These are phyloP conservation scores for Hemisphaericaspora xylanilytica DNA, from an alignment of 1,139 yeast genomes.

Conservation along the genomic window DNA sequence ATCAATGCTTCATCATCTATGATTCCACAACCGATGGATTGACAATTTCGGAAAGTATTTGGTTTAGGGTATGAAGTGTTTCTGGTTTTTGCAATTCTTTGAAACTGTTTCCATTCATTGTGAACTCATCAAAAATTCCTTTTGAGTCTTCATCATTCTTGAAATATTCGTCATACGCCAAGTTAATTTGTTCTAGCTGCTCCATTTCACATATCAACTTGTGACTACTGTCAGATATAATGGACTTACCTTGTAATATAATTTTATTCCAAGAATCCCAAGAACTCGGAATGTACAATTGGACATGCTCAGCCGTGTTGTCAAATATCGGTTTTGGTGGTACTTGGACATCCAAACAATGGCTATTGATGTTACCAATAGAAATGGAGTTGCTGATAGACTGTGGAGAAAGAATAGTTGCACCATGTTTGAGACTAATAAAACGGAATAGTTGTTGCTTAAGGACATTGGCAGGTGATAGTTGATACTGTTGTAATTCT, in stretches of 20 bases:
- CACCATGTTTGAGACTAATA: slow-evolving; percentile 43
- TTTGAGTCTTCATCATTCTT: not conserved
- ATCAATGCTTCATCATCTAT: too few species aligned
- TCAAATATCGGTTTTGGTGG: slow-evolving; percentile 13
- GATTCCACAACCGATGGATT: slow-evolving; percentile 9
- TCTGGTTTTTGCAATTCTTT: not conserved
- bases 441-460: slow-evolving; percentile 56
- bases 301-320: not conserved
- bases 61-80: slow-evolving; percentile 2
- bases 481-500: slow-evolving; percentile 17
- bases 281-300: slow-evolving; percentile 46
- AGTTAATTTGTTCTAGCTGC: slow-evolving; percentile 8
- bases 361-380: slow-evolving; percentile 11
- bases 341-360: not conserved
- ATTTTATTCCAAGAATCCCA: slow-evolving; percentile 55
- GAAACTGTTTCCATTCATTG: not conserved
- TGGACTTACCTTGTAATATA: slow-evolving; percentile 37
- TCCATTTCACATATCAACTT: slow-evolving; percentile 17
- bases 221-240: slow-evolving; percentile 15
- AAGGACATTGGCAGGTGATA: slow-evolving; percentile 21
- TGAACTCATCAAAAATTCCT: not conserved
- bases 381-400: slow-evolving; percentile 4
- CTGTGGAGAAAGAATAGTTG: slow-evolving; percentile 7
- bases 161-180: slow-evolving; percentile 8
- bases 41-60: slow-evolving; percentile 8